Evolutionary conservation across 768 basidiomycete genomes (phyloP), one percentile per base, ranked within the genome.

Genomic region (Trametes cubensis): DNA sequence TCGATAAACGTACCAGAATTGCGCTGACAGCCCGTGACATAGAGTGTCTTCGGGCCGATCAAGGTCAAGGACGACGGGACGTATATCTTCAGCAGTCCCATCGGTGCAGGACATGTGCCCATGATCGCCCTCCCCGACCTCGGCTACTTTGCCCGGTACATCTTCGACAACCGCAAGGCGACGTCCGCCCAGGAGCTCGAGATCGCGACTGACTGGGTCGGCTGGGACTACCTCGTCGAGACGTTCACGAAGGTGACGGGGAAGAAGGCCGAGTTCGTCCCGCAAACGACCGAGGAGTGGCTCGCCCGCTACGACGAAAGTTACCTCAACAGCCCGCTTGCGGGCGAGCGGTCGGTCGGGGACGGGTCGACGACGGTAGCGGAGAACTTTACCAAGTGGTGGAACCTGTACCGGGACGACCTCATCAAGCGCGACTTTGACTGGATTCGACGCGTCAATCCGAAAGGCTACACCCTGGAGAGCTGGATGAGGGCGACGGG

Each of bases 371-470:
- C 34, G 34, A 34, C 34, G 6, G 34, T 34, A 10, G 34, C 34
- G 34, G 34, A 34, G 34, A 34, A 34, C 66, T 82, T 81, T 66
- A 69, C 71, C 20, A 75, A 72, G 3, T 81, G 76, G 69, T 83
- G 79, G 79, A 71, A 71, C 13, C 54, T 76, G 54, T 82, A 74
- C 72, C 69, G 78, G 34, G 81, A 83, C 56, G 76, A 77, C 63
- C 66, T 81, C 34, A 67, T 82, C 44, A 73, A 70, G 65, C 71
- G 77, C 66, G 77, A 83, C 62, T 76, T 80, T 73, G 75, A 76
- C 6, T 82, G 80, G 79, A 72, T 81, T 23, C 66, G 75, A 52
- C 72, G 68, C 15, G 67, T 80, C 15, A 73, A 81, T 68, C 78
- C 80, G 1, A 64, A 65, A 8, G 68, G 69, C 2, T 62, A 75